Evolutionary conservation across 148 eudicot species (phyloP).

Genomic region (Vaccinium darrowii): DNA sequence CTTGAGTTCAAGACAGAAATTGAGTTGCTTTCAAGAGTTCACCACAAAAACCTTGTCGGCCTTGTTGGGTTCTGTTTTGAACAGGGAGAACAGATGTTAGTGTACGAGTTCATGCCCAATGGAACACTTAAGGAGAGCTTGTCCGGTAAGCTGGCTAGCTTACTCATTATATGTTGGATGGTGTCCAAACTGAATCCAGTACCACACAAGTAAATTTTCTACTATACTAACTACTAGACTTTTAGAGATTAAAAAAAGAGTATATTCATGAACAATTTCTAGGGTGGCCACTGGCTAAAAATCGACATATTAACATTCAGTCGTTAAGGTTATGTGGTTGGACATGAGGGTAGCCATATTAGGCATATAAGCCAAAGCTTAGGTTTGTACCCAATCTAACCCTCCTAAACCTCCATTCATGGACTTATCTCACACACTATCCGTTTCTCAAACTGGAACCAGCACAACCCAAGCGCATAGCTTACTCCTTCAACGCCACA

Average conservation of each 20-base stretch:
- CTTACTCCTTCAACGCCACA: not conserved
- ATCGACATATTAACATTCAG: not conserved
- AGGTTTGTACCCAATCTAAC: not conserved
- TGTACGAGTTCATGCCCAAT: slow-evolving; percentile 84
- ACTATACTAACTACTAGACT: not conserved
- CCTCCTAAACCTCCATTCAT: not conserved
- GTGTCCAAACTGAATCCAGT: not conserved
- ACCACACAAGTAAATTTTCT: not conserved
- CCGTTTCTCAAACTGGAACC: not conserved
- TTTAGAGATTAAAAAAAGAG: not conserved
- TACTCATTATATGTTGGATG: not conserved
- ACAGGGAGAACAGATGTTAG: slow-evolving; percentile 84
- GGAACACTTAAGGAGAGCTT: slow-evolving; percentile 86
- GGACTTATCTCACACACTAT: not conserved
- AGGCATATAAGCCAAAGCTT: not conserved
- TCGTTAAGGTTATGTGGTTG: not conserved
- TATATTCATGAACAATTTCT: not conserved
- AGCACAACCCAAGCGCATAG: not conserved
- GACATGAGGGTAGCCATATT: not conserved
- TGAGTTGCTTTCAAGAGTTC: slow-evolving; percentile 93
- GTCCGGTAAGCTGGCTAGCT: slow-evolving; percentile 48
- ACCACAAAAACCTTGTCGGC: slow-evolving; percentile 84
- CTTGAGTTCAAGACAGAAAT: slow-evolving; percentile 93
- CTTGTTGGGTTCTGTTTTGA: slow-evolving; percentile 92
- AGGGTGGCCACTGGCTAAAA: not conserved